Base-by-base conservation (phyloP, 495 filamentous ascomycete genomes). In the Annulohypoxylon moriforme region DNA sequence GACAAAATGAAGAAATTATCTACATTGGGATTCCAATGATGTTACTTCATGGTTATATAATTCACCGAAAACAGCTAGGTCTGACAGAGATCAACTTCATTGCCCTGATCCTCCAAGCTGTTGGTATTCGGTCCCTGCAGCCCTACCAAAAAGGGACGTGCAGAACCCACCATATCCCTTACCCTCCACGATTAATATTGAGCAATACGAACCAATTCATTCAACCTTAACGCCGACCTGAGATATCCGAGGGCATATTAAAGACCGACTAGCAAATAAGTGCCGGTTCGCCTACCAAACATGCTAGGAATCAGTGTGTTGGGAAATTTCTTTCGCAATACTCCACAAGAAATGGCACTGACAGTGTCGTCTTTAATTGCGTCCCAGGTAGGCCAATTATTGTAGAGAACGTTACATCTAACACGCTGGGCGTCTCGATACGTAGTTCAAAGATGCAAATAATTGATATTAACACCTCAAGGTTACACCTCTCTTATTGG, bases 1-100 rank as follows among this genome's bases (percentile, higher is more conserved):
- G 16, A 40, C 14, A 11, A n/a, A 56, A 56, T 20, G n/a, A 58
- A 58, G 55, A 7, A 58, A 40, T n/a, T 11, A n/a, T 58, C 10
- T 40, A 49, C 9, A 11, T 18, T 13, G 34, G n/a, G 25, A 57
- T 47, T 34, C 50, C 24, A 65, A 57, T 47, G 13, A 31, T 31
- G 52, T 46, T 13, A 42, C 2, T n/a, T 2, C 33, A 52, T 57
- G 24, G 14, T 10, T 25, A 11, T 24, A 34, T 22, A n/a, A 29
- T 25, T 10, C 38, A 47, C 33, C 46, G 16, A 24, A 65, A 57
- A 22, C 34, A 36, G 18, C 33, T 36, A 25, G 16, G 14, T 10
- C 33, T 27, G 13, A 18, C 34, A 53, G 53, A 24, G 44, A 64
- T 29, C 53, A 64, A 18, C 34, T 29, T 34, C 34, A 18, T 33